Conservation (phyloP, 140 eudicot species). For the Bidens hawaiensis region DNA sequence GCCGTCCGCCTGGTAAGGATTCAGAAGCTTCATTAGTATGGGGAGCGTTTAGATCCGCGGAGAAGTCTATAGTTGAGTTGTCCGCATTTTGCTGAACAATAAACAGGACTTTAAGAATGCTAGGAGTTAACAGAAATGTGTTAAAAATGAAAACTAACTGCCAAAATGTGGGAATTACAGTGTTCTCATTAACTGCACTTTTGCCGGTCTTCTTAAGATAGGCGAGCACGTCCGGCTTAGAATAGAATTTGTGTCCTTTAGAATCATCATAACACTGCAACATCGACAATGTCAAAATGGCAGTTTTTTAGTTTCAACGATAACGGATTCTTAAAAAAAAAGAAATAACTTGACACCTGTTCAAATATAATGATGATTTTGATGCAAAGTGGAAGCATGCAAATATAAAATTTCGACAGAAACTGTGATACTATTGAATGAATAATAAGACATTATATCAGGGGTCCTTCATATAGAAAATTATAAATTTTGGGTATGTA, state of each 20-base stretch:
- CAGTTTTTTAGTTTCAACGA: background rate
- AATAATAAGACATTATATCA: too few species aligned
- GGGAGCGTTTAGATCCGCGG: constrained; percentile 15
- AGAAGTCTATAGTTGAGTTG: constrained; percentile 14
- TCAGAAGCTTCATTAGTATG: constrained; percentile 17
- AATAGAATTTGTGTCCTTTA: constrained; percentile 55
- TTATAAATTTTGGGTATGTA: too few species aligned
- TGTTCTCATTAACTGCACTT: constrained; percentile 7
- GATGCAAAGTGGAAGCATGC: too few species aligned
- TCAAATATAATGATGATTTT: background rate
- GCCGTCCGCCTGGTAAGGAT: constrained; percentile 5
- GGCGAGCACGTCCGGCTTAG: constrained; percentile 55
- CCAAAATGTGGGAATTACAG: constrained; percentile 16
- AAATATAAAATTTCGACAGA: too few species aligned
- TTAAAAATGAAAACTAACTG: constrained; percentile 9
- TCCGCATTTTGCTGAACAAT: constrained; percentile 18
- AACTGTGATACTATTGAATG: too few species aligned
- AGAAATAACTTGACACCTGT: background rate
- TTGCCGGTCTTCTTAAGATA: constrained; percentile 29
- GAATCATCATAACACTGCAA: constrained; percentile 53
- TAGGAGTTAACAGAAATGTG: background rate
- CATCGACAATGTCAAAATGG: background rate
- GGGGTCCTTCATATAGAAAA: too few species aligned
- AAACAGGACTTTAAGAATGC: constrained; percentile 3
- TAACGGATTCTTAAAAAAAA: background rate